Evolutionary conservation across 495 filamentous ascomycete species (phyloP).

Genomic region (Pyronema omphalodes): DNA sequence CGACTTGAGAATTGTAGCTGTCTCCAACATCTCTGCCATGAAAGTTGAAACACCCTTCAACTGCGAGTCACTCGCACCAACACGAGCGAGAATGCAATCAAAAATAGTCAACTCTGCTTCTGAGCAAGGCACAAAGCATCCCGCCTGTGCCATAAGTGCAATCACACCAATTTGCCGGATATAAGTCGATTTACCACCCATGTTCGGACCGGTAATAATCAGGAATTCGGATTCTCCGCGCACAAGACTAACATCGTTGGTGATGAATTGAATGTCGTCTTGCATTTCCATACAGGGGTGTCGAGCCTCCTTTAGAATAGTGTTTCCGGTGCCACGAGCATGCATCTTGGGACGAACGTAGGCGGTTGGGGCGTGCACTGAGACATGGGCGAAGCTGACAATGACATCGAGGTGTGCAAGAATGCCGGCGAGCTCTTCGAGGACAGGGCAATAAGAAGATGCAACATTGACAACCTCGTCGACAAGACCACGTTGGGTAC

Average conservation of each 20-base stretch:
- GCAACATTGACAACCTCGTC: slow-evolving; percentile 85
- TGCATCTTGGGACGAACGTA: slow-evolving; percentile 91
- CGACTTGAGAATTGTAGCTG: slow-evolving; percentile 92
- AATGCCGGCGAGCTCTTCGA: slow-evolving; percentile 75
- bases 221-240: slow-evolving; percentile 73
- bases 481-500: slow-evolving; percentile 81
- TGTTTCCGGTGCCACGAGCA: slow-evolving; percentile 72
- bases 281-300: slow-evolving; percentile 99
- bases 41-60: slow-evolving; percentile 97
- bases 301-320: slow-evolving; percentile 75
- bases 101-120: slow-evolving; percentile 90
- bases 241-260: slow-evolving; percentile 79
- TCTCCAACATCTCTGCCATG: slow-evolving; percentile 99
- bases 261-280: slow-evolving; percentile 96
- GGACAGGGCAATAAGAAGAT: slow-evolving; percentile 80
- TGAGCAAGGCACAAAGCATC: slow-evolving; percentile 86
- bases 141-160: slow-evolving; percentile 90
- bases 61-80: slow-evolving; percentile 87
- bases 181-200: slow-evolving; percentile 98
- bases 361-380: slow-evolving; percentile 77
- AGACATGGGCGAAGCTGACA: slow-evolving; percentile 69
- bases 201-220: slow-evolving; percentile 96
- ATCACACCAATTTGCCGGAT: slow-evolving; percentile 97
- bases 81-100: slow-evolving; percentile 91
- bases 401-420: slow-evolving; percentile 94